Conservation (phyloP, 2,329 filamentous ascomycete genomes). For the Apiospora kogelbergensis region DNA sequence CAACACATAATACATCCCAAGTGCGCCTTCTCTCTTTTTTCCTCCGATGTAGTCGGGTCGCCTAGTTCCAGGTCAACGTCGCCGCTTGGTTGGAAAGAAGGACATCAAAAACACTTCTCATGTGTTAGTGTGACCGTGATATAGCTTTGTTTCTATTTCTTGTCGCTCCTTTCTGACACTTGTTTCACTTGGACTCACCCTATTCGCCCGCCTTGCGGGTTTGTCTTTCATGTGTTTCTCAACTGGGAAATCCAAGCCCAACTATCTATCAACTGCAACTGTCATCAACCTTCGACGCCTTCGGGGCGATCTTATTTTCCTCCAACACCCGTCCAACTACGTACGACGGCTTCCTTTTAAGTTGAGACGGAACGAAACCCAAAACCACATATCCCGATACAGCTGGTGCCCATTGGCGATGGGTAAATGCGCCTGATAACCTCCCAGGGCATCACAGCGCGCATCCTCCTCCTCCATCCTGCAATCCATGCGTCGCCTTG, state of each 20-base stretch:
- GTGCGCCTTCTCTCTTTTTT: not conserved
- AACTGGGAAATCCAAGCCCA: not conserved
- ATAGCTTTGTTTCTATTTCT: not conserved
- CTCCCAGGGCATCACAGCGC: not conserved
- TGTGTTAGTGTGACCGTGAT: not conserved
- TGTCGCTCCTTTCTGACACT: not conserved
- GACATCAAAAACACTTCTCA: not conserved
- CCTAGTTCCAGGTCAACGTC: not conserved
- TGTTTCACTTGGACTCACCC: not conserved
- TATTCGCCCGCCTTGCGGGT: not conserved
- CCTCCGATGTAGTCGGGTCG: constrained; percentile 1
- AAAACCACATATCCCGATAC: not conserved
- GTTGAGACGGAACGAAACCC: not conserved
- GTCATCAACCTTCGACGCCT: not conserved
- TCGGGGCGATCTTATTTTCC: not conserved
- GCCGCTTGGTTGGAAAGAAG: not conserved
- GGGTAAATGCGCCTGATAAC: not conserved
- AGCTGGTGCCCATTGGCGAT: not conserved
- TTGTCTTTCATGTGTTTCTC: not conserved
- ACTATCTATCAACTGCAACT: not conserved
- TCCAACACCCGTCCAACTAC: not conserved
- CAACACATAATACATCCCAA: not conserved
- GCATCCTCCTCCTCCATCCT: not conserved
- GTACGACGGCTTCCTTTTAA: constrained; percentile 3
- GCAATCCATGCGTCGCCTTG: constrained; percentile 5